Evolutionary conservation across 805 yeast species (phyloP), one percentile per base, ranked within the genome.

Genomic region (Starmerella apis): DNA sequence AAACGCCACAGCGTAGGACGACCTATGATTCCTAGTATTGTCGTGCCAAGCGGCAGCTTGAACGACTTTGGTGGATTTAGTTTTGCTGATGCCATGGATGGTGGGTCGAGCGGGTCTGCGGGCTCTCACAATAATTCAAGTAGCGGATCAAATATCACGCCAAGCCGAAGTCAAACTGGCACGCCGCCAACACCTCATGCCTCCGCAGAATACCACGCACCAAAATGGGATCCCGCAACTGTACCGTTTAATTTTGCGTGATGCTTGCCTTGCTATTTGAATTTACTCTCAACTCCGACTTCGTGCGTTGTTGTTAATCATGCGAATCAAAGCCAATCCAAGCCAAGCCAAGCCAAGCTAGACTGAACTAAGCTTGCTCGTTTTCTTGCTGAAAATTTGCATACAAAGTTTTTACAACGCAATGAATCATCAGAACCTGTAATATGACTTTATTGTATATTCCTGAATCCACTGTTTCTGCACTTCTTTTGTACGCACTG

Each of bases 161-260:
- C 53, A 13, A 49, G 48, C 46, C 50, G 59, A 6, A 37, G 49
- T 24, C 47, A 41, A n/a, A 36, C 52, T 23, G 50, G 52, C 11
- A 53, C 57, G 24, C 57, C 57, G 23, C 58, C 55, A 14, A 52
- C 57, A 19, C 55, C 61, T 22, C 59, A 55, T 32, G 50, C 46
- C n/a, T 39, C 56, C 6, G 35, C 50, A 19, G 56, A 52, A 35
- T 48, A 50, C 23, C 44, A 41, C 9, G 24, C 44, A 13, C 24
- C 44, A 3, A 41, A 41, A 18, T 41, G 44, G 24, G 35, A 19
- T 8, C 44, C 49, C 10, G 30, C 24, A 4, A 28, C 46, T 18
- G 43, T 46, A 19, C 53, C 53, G n/a, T 46, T 49, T 23, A 20
- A 46, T n/a, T 30, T 49, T 14, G 36, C 53, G 7, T 49, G n/a